Base-by-base conservation (phyloP, 2,329 filamentous ascomycete genomes). In the Aureobasidium sp. region DNA sequence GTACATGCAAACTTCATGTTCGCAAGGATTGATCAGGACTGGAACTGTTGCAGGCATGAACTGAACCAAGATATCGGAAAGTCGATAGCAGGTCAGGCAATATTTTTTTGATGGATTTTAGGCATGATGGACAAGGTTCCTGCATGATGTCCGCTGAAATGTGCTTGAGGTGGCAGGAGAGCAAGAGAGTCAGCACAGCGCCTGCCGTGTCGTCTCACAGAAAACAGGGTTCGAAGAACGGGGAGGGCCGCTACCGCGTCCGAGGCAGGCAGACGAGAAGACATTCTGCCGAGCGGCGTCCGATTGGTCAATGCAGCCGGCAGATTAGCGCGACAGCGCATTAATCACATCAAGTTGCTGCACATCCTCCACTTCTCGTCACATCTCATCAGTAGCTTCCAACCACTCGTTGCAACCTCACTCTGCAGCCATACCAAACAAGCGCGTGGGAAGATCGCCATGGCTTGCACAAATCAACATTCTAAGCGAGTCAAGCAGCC, bases 321-420 rank as follows among this genome's bases (percentile, higher is more conserved):
- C 34, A 44, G 41, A 36, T 37, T 27, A 50, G 59, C 48, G 59
- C 59, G 39, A 54, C 41, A 37, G 47, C 49, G 36, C 59, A 37
- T 54, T 49, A 54, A 41, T 61, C 59, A 61, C 59, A 61, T 34
- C 59, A 39, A 53, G 48, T 32, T 55, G 48, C 48, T 61, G 59
- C 59, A 61, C 49, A 59, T 50, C 34, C 30, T 48, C n/a, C 41
- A 16, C 30, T 21, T 15, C 10, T 57, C 42, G 25, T 61, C 59
- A 61, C 59, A 44, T 61, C 42, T 15, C 32, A 32, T 49, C 49
- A 41, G 29, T n/a, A n/a, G 29, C 15, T 27, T 39, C 49, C 50
- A 42, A 34, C 59, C 59, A 61, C 32, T 61, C 50, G n/a, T 39
- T 61, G 6, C 34, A 41, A 16, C 48, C 34, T 53, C 42, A 16